phyloP scores from a whole-genome alignment of 2,329 filamentous ascomycete species.

The Colletotrichum phormii region DNA sequence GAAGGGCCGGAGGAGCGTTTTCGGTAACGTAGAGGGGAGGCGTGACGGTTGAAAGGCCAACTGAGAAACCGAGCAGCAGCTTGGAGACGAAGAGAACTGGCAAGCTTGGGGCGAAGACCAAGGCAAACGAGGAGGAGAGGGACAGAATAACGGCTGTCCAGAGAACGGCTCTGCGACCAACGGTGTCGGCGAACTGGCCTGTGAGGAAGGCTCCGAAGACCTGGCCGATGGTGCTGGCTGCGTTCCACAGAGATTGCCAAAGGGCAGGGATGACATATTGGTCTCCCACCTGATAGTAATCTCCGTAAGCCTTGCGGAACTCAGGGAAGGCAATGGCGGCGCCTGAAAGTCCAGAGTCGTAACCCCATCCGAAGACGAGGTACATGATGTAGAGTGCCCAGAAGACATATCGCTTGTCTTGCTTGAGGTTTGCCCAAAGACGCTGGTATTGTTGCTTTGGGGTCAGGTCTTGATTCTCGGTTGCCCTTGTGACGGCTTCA shows the following conservation, averaged over 20 bases:
- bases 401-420: conserved; percentile 42
- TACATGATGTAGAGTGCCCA: conserved; percentile 46
- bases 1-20: conserved; percentile 43
- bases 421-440: conserved; percentile 29
- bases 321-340: conserved; percentile 50
- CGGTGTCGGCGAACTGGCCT: neutral
- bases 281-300: neutral
- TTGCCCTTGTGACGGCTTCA: neutral
- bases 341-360: conserved; percentile 49
- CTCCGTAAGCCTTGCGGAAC: conserved; percentile 40
- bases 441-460: neutral
- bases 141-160: neutral
- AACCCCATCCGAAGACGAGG: conserved; percentile 50
- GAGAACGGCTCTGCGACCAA: neutral
- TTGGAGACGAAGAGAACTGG: neutral
- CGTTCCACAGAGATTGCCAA: neutral
- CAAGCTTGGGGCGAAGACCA: neutral
- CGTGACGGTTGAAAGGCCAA: neutral
- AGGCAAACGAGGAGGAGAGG: neutral
- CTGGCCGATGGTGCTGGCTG: neutral
- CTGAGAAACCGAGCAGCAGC: neutral
- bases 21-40: conserved; percentile 33
- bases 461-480: neutral
- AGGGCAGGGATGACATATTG: neutral
- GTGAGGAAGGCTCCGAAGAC: neutral